A percentile compares a stretch with the other conserved stretches of the same genome.
phyloP scores from a whole-genome alignment of 345 rosid species.

The Laguncularia racemosa region DNA sequence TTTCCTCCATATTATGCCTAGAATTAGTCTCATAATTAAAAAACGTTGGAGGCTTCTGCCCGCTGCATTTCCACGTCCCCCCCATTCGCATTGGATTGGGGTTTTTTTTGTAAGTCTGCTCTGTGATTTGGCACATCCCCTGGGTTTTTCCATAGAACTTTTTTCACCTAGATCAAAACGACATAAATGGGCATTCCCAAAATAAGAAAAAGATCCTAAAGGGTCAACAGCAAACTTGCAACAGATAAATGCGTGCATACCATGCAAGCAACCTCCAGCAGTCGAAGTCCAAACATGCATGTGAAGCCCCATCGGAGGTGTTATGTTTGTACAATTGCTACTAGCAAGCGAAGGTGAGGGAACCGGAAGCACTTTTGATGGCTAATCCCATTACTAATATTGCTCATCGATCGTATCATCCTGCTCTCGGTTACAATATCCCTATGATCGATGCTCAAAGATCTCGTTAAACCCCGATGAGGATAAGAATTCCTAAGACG shows the following conservation, averaged over 20 bases:
- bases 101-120: not conserved
- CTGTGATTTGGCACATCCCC: no score
- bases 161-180: no score
- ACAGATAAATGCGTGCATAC: not conserved
- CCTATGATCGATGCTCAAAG: no score
- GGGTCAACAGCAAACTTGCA: not conserved
- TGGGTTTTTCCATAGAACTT: no score
- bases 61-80: not conserved
- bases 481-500: no score
- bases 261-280: not conserved
- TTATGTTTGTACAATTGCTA: not conserved
- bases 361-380: no score
- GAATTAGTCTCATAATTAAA: slow-evolving; percentile 10
- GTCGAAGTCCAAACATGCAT: slow-evolving; percentile 1
- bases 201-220: no score
- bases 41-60: not conserved
- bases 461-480: no score
- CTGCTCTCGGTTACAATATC: no score
- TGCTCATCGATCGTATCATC: no score
- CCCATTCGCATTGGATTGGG: not conserved
- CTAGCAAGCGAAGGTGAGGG: not conserved
- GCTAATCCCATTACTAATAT: no score
- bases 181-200: no score
- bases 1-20: slow-evolving; percentile 15
- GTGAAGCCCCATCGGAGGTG: slow-evolving; percentile 1